Percentiles rank a stretch among this genome's conserved stretches.
Conservation (phyloP, 2,329 filamentous ascomycete genomes). For the Stachybotrys echinatus region DNA sequence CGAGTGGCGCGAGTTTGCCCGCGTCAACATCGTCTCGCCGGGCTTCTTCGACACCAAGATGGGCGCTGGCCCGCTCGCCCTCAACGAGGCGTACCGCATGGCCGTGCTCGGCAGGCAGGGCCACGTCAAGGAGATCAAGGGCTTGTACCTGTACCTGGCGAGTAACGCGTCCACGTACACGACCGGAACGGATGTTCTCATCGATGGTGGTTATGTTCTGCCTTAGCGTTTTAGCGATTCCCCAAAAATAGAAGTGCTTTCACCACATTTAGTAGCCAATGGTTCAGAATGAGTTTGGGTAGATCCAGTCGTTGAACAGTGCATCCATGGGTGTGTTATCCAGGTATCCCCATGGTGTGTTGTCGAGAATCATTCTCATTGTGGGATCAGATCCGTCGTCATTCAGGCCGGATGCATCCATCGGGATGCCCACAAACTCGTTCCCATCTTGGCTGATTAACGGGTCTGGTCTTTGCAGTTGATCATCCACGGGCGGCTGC, state of each 20-base stretch:
- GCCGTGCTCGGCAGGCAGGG: conserved; percentile 49
- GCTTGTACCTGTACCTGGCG: conserved; percentile 48
- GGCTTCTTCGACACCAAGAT: conserved; percentile 51
- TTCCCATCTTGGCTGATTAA: too few relatives aligned
- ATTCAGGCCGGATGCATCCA: too few relatives aligned
- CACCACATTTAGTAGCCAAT: too few relatives aligned
- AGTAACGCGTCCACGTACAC: conserved; percentile 45
- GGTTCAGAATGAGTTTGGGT: too few relatives aligned
- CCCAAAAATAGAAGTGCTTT: too few relatives aligned
- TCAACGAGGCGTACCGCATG: conserved; percentile 46
- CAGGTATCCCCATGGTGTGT: too few relatives aligned
- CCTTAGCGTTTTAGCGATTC: conserved; percentile 12
- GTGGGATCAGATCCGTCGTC: too few relatives aligned
- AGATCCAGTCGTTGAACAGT: not conserved
- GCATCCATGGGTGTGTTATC: too few relatives aligned
- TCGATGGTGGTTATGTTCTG: conserved; percentile 34
- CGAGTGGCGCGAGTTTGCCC: conserved; percentile 51
- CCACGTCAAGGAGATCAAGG: conserved; percentile 62
- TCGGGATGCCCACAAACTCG: too few relatives aligned
- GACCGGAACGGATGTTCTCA: conserved; percentile 42
- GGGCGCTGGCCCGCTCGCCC: conserved; percentile 34
- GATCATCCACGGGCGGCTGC: too few relatives aligned
- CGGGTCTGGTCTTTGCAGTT: too few relatives aligned
- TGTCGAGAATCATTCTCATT: too few relatives aligned
- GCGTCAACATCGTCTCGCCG: conserved; percentile 45